phyloP scores from a whole-genome alignment of 129 eudicot species.

The Lonicera japonica region DNA sequence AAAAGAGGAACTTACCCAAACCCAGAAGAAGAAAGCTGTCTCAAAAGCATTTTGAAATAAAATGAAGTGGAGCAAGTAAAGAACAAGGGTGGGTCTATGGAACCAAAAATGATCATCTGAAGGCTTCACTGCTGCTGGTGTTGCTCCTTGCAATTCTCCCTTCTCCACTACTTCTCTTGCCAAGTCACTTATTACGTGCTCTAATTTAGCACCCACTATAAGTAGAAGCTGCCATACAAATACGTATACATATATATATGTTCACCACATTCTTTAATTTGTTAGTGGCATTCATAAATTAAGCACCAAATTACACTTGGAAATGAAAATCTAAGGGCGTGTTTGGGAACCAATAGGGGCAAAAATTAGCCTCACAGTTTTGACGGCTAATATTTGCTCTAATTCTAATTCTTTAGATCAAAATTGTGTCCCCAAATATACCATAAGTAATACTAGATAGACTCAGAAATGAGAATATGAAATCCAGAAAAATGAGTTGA shows the following conservation, averaged over 20 bases:
- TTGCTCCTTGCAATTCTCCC: neutral
- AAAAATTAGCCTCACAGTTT: no score
- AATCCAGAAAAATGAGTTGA: no score
- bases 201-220: conserved; percentile 34
- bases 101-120: conserved; percentile 32
- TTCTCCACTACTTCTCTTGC: conserved; percentile 22
- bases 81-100: conserved; percentile 20
- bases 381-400: no score
- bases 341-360: no score
- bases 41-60: conserved; percentile 37
- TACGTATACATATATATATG: no score
- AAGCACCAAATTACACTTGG: no score
- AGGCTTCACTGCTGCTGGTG: conserved; percentile 21
- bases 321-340: neutral
- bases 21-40: conserved; percentile 33
- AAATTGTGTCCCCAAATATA: no score
- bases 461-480: no score
- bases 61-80: conserved; percentile 35
- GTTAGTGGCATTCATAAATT: neutral
- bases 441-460: no score
- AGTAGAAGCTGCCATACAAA: conserved; percentile 24
- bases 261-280: no score
- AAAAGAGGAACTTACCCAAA: conserved; percentile 14
- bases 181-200: conserved; percentile 27
- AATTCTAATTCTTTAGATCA: no score